Evolutionary conservation across 2,329 filamentous ascomycete species (phyloP), one percentile per base, ranked within the genome.

Genomic region (Fusarium nelsonii): DNA sequence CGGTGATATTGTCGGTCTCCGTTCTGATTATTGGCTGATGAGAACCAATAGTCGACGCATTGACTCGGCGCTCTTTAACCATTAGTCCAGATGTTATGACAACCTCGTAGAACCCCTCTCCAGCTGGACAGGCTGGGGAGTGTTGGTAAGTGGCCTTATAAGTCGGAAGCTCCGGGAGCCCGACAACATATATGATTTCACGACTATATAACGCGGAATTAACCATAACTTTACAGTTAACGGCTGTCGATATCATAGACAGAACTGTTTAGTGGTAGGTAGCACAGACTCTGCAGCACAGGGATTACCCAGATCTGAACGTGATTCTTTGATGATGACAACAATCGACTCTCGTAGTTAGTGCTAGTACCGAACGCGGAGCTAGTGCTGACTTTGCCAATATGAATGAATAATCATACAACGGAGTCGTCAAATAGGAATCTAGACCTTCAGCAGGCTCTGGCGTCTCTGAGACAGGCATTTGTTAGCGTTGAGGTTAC

Each of bases 291-390:
- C 32, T 55, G 14, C n/a, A 54, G 12, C 52, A 41, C 33, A 39
- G n/a, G 12, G 20, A 40, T 57, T 30, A 14, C 23, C 16, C 30
- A 32, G 34, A 36, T 40, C 49, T 20, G 46, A 62, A 65, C 48
- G 48, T 41, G 55, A 51, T 58, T 54, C 37, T 57, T 51, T 58
- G 58, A 70, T 70, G 63, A 70, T 58, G 66, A 63, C 66, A 70
- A 49, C 52, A 49, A 43, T 41, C 26, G 15, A 39, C 28, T 46
- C 30, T 26, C 37, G 32, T 33, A 15, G 51, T 39, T 48, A 34
- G 45, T 52, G n/a, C 63, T 68, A 48, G 36, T 34, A 28, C 58
- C 63, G 1, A 67, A 52, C 45, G 45, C 41, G 52, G 54, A 30
- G 53, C 54, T 70, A 70, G 68, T 64, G 67, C 68, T 70, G 68